These are phyloP conservation scores for Globisporangium perplexum DNA, from an alignment of 352 stramenopile genomes.

Conservation along the genomic window DNA sequence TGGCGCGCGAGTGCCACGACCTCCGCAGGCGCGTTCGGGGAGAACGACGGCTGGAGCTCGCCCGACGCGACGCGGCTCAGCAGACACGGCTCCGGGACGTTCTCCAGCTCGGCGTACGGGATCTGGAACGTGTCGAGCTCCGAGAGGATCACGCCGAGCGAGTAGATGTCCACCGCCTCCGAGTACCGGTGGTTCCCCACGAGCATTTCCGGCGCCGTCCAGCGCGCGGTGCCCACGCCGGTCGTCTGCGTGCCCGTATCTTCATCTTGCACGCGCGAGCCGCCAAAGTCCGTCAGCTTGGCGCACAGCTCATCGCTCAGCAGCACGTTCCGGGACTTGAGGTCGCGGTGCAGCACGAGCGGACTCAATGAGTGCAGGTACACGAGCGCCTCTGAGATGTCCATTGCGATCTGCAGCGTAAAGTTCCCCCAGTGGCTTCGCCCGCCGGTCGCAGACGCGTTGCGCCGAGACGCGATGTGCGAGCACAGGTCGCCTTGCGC, in stretches of 20 bases:
- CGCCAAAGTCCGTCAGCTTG: slow-evolving; percentile 49
- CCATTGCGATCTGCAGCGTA: slow-evolving; percentile 14
- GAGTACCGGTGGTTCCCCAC: slow-evolving; percentile 35
- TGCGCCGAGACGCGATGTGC: slow-evolving; percentile 14
- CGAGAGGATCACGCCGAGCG: slow-evolving; percentile 50
- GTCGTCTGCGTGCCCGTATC: slow-evolving; percentile 30
- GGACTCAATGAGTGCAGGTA: slow-evolving; percentile 28
- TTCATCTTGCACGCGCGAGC: slow-evolving; percentile 26
- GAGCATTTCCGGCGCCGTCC: slow-evolving; percentile 61
- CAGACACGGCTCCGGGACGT: slow-evolving; percentile 29
- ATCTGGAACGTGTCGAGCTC: slow-evolving; percentile 48
- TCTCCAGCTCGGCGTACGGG: slow-evolving; percentile 31
- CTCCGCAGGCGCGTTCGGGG: slow-evolving; percentile 10
- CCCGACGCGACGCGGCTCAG: slow-evolving; percentile 29
- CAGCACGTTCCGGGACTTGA: slow-evolving; percentile 23
- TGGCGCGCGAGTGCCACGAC: slow-evolving; percentile 29
- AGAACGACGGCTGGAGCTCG: slow-evolving; percentile 24
- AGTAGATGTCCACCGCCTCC: slow-evolving; percentile 51
- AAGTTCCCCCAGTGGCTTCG: slow-evolving; percentile 9
- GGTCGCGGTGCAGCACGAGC: slow-evolving; percentile 13
- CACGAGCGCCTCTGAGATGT: slow-evolving; percentile 23
- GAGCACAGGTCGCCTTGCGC: slow-evolving; percentile 39
- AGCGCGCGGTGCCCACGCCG: slow-evolving; percentile 48
- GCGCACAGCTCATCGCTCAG: slow-evolving; percentile 21
- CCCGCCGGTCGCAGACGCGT: neutral